phyloP scores from a whole-genome alignment of 2,329 filamentous ascomycete species.

The Pseudofabraea citricarpa region DNA sequence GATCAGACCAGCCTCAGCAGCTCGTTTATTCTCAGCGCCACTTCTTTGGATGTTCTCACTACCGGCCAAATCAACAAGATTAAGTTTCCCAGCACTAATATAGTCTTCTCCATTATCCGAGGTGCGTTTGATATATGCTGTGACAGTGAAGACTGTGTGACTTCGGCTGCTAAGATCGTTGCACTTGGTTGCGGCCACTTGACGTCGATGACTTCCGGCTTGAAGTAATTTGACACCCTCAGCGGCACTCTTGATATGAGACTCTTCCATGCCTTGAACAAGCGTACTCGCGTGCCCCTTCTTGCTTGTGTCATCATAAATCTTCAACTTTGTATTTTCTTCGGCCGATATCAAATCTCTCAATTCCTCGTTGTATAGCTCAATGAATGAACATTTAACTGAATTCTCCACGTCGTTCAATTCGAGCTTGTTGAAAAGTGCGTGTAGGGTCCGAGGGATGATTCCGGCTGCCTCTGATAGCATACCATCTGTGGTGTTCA shows the following conservation, averaged over 20 bases:
- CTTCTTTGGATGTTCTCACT: conserved; percentile 98
- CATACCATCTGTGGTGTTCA: conserved; percentile 80
- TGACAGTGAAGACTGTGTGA: conserved; percentile 96
- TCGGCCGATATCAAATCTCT: conserved; percentile 82
- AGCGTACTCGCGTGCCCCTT: conserved; percentile 81
- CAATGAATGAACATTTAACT: conserved; percentile 97
- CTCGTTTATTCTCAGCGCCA: conserved; percentile 96
- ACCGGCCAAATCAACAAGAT: conserved; percentile 91
- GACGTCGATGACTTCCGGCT: conserved; percentile 84
- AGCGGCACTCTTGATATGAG: conserved; percentile 78
- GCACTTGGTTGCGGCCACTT: conserved; percentile 99
- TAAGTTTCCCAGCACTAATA: conserved; percentile 87
- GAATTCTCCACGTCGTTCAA: conserved; percentile 74
- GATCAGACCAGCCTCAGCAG: conserved; percentile 91
- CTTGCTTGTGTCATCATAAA: conserved; percentile 85
- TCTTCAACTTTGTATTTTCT: conserved; percentile 83
- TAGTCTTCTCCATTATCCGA: conserved; percentile 84
- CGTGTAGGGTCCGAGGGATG: conserved; percentile 84
- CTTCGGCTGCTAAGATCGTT: conserved; percentile 96
- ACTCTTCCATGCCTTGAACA: conserved; percentile 97
- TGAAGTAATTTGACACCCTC: conserved; percentile 87
- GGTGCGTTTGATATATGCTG: conserved; percentile 79
- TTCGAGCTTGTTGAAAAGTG: conserved; percentile 81
- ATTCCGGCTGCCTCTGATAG: conserved; percentile 91
- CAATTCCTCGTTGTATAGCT: conserved; percentile 96